phyloP scores from a whole-genome alignment of 192 early-diverging fungal genomes.

The Globomyces pollinis-pini region DNA sequence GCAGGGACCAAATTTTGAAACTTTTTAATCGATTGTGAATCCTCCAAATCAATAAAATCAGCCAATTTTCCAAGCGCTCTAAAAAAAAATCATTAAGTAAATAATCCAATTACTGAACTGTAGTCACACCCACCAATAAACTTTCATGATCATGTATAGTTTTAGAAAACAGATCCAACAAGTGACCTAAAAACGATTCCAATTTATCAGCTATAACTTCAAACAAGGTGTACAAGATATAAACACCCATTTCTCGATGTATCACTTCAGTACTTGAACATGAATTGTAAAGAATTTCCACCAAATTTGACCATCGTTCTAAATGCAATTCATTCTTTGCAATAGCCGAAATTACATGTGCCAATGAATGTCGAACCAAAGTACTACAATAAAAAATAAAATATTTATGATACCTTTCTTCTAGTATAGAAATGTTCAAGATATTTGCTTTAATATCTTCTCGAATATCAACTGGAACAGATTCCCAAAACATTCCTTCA shows the following conservation, averaged over 20 bases:
- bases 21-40: conserved; percentile 58
- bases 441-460: conserved; percentile 58
- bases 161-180: conserved; percentile 67
- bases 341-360: conserved; percentile 83
- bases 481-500: conserved; percentile 54
- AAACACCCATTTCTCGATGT: conserved; percentile 83
- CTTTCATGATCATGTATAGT: conserved; percentile 79
- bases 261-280: conserved; percentile 61
- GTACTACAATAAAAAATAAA: no score
- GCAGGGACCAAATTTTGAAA: conserved; percentile 69
- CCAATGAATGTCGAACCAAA: conserved; percentile 66
- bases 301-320: conserved; percentile 69
- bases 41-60: conserved; percentile 68
- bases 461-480: conserved; percentile 46
- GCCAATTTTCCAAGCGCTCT: conserved; percentile 73
- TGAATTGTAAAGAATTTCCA: conserved; percentile 72
- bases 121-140: conserved; percentile 68
- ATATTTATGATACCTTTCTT: no score
- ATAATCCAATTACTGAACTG: conserved; percentile 24
- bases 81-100: no score
- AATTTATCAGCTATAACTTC: conserved; percentile 74
- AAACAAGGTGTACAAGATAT: conserved; percentile 78
- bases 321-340: conserved; percentile 73
- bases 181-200: conserved; percentile 47
- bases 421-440: conserved; percentile 64